Base-by-base conservation (phyloP, 1,139 yeast species). In the Sugiyamaella sp. region DNA sequence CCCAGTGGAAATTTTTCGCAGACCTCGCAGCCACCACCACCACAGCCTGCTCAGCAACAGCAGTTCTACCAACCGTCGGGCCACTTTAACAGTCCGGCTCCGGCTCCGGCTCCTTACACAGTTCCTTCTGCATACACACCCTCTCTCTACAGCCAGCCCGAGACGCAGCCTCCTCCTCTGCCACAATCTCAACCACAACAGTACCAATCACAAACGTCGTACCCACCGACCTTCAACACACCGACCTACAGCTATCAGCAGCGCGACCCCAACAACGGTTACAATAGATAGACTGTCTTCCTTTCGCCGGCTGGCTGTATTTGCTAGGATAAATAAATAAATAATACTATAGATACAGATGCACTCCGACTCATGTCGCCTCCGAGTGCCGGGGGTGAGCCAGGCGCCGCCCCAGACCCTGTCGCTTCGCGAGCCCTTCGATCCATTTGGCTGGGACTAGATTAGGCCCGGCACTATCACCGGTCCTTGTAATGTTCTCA, bases 181-280 rank as follows among this genome's bases (percentile, higher is more conserved):
- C 38, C 46, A 14, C 48, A 20, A 21, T 35, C 90, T 87, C 69
- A 84, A 86, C 68, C 85, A 87, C 61, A 71, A 84, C 58, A 27
- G 10, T 29, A 22, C 2, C 46, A 17, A 2, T 32, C 43, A 16
- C 51, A 46, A 32, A 27, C 48, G 19, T 39, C 38, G 10, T 48
- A 43, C 21, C 38, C 43, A 17, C 40, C 38, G 14, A 27, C 39
- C 3, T 42, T 35, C 43, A 37, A 10, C 32, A 17, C 48, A 1
- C 53, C 56, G 4, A 49, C 53, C 6, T 52, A 52, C 35, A 52
- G 55, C 47, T 52, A 52, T 22, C 55, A 52, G 25, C 46, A 49
- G 41, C 24, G 21, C 17, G 33, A 48, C 17, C 40, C 21, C n/a
- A 22, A 48, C 41, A 41, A 48, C 25, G 46, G 51, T 10, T 40